Evolutionary conservation across 306 rosid genomes (phyloP).

Genomic region (Datisca glomerata): DNA sequence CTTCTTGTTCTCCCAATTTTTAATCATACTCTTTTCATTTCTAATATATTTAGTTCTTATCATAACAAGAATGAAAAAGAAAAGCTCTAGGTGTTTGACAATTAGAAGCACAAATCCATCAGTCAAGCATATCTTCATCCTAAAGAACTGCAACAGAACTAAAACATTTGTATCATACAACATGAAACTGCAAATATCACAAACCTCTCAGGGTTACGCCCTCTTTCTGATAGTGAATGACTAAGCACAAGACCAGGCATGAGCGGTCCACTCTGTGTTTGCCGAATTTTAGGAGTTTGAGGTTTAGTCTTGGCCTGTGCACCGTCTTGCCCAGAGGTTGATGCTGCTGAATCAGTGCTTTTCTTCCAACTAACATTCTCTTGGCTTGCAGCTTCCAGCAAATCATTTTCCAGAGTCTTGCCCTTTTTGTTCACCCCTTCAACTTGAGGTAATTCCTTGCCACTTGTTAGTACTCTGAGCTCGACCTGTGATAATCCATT

Average conservation of each 20-base stretch:
- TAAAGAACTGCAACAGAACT: too few species aligned
- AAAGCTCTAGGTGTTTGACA: too few species aligned
- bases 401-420: slow-evolving; percentile 32
- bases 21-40: too few species aligned
- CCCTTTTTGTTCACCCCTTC: slow-evolving; percentile 31
- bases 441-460: slow-evolving; percentile 25
- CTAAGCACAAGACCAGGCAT: slow-evolving; percentile 53
- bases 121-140: too few species aligned
- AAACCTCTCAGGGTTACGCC: slow-evolving; percentile 45
- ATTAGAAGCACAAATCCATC: too few species aligned
- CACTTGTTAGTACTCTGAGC: slow-evolving; percentile 24
- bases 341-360: slow-evolving; percentile 33
- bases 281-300: slow-evolving; percentile 43
- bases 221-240: slow-evolving; percentile 62
- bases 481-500: slow-evolving; percentile 33
- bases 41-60: too few species aligned
- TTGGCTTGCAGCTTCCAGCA: slow-evolving; percentile 28
- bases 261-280: slow-evolving; percentile 83
- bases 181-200: slow-evolving; percentile 4
- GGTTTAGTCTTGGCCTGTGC: slow-evolving; percentile 35
- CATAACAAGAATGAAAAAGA: too few species aligned
- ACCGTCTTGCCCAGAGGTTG: slow-evolving; percentile 33
- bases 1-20: too few species aligned
- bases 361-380: slow-evolving; percentile 34
- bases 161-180: neutral